phyloP scores from a whole-genome alignment of 2,329 filamentous ascomycete genomes.

The Aspergillus ustus region DNA sequence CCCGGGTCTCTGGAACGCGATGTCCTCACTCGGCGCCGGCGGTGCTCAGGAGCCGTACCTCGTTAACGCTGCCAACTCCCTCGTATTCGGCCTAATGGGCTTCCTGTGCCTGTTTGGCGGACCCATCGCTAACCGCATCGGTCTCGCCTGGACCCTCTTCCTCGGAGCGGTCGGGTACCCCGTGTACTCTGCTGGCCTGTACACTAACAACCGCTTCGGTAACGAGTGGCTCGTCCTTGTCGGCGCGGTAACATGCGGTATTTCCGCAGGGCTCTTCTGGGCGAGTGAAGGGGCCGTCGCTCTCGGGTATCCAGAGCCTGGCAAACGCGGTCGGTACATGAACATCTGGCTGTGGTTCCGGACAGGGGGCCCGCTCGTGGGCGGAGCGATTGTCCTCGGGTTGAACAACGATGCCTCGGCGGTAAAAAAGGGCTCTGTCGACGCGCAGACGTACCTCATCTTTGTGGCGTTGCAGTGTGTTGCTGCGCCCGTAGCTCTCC shows the following conservation, averaged over 20 bases:
- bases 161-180: slow-evolving; percentile 54
- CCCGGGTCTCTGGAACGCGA: slow-evolving; percentile 58
- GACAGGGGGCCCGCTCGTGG: slow-evolving; percentile 54
- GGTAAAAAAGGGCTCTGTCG: background rate
- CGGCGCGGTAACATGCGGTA: slow-evolving; percentile 54
- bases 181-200: slow-evolving; percentile 52
- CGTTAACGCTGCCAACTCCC: slow-evolving; percentile 58
- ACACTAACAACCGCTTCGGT: slow-evolving; percentile 48
- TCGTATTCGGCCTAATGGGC: slow-evolving; percentile 48
- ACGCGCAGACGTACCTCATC: slow-evolving; percentile 46
- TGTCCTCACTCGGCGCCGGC: slow-evolving; percentile 59
- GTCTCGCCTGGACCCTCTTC: slow-evolving; percentile 51
- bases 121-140: slow-evolving; percentile 56
- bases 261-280: slow-evolving; percentile 36
- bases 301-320: background rate
- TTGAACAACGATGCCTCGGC: slow-evolving; percentile 43
- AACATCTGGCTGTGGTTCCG: slow-evolving; percentile 57
- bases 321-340: slow-evolving; percentile 47
- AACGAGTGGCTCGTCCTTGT: slow-evolving; percentile 58
- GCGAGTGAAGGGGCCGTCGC: background rate
- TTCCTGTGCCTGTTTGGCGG: slow-evolving; percentile 53
- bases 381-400: slow-evolving; percentile 53
- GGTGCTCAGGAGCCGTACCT: slow-evolving; percentile 58
- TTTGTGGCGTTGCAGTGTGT: slow-evolving; percentile 49
- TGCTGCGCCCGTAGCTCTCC: slow-evolving; percentile 43